phyloP scores from a whole-genome alignment of 2,329 filamentous ascomycete species.

The Xylariaceae sp. region DNA sequence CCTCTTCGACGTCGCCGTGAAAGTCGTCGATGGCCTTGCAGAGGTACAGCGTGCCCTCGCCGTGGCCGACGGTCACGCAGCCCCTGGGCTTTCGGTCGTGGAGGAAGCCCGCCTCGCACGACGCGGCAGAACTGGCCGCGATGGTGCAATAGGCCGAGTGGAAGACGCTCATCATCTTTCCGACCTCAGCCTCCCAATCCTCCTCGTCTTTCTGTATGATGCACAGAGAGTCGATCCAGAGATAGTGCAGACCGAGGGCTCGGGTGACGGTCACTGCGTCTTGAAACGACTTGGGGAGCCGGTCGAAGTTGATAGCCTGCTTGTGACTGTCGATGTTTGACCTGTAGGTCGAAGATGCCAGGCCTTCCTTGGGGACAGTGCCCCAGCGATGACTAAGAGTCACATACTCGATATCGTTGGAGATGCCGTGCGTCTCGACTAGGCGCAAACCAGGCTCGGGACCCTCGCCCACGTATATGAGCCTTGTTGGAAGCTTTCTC shows the following conservation, averaged over 20 bases:
- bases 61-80: neutral
- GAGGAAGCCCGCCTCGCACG: conserved; percentile 5
- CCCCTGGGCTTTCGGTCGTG: neutral
- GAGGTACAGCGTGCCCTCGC: conserved; percentile 1
- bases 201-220: neutral
- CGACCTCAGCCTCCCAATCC: conserved; percentile 1
- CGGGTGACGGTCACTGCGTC: neutral
- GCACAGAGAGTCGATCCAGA: conserved; percentile 1
- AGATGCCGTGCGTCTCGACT: neutral
- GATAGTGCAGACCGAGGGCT: neutral
- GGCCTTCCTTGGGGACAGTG: neutral
- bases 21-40: conserved; percentile 11
- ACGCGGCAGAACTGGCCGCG: conserved; percentile 5
- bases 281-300: conserved; percentile 1
- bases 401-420: neutral
- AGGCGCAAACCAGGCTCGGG: neutral
- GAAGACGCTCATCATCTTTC: conserved; percentile 10
- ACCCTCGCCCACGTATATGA: neutral
- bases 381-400: neutral
- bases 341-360: neutral
- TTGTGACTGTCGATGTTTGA: neutral
- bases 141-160: conserved; percentile 9
- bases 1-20: conserved; percentile 6
- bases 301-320: neutral
- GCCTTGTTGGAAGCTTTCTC: neutral